Evolutionary conservation across 176 grass and related monocot species (phyloP), one percentile per base, ranked within the genome.

Genomic region (Avena sativa): DNA sequence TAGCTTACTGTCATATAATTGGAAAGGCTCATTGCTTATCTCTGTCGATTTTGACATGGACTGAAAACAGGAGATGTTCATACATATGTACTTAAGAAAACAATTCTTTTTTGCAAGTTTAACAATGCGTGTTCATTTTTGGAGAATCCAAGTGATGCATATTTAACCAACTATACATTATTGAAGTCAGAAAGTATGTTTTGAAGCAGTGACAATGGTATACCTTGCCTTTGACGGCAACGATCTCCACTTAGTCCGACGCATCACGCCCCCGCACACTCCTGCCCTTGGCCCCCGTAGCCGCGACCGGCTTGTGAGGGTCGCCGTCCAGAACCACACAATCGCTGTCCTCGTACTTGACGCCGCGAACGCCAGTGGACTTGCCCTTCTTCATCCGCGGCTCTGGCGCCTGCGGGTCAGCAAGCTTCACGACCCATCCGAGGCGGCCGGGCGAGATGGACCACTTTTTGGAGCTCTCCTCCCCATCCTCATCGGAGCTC

Each of bases 151-250:
- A 23, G 23, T 23, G 23, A 23, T 23, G 23, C 23, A 23, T 23
- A 23, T 23, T 23, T 23, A 23, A 23, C 23, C 23, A 23, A 23
- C 23, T 23, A 23, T 23, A 23, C 23, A 23, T 23, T 23, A 23
- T 23, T 23, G 23, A 23, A 23, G 23, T 23, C 23, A 23, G 23
- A 23, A 23, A 23, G 23, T 23, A 23, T 23, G 23, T 23, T 23
- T 23, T 59, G 20, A 21, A 10, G n/a, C 47, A 21, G 47, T 16
- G 23, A 55, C 8, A 21, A n/a, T n/a, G 34, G 53, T 36, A 44
- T 90, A 98, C 96, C 87, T 73, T 62, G 68, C 96, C 96, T 84
- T 95, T 98, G 79, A 84, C 87, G 2, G 84, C 96, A 13, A 98
- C 90, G 56, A 98, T 92, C 72, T 88, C 82, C 79, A 69, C 68